Base-by-base conservation (phyloP, 2,329 filamentous ascomycete species). In the Passalora sequoiae region DNA sequence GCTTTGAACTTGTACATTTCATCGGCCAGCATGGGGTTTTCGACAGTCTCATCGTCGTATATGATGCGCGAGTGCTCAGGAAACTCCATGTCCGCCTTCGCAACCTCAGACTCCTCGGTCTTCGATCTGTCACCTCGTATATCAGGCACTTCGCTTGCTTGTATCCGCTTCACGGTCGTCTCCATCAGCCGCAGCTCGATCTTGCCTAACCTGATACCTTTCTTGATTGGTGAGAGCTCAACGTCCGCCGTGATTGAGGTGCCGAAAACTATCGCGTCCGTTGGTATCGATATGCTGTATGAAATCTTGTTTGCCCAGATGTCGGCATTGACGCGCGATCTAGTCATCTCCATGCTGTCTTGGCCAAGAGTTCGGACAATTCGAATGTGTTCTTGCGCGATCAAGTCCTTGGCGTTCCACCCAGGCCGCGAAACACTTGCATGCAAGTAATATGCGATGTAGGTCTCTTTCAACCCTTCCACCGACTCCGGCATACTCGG, bases 301-400 rank as follows among this genome's bases (percentile, higher is more conserved):
- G 94, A 87, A 57, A 97, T 79, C 72, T 98, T 98, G 71, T 95
- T 92, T 4, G 89, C 86, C 92, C 92, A 98, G 51, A 94, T 85
- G 61, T 96, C 96, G 66, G 96, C 89, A 52, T 97, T 89, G 51
- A 64, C 59, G 28, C 63, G 50, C 32, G 58, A 64, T 38, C 69
- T 64, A 48, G 70, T 66, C 44, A 66, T 68, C 49, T 73, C 70
- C 87, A 96, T 92, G 36, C 88, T 84, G 66, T 97, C 70, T 50
- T 64, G 66, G 4, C 69, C 69, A 40, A 74, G 59, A 10, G 71
- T 73, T 32, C 71, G 60, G 36, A 74, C 70, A 16, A 74, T 65
- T 38, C 71, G 63, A 40, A 74, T 69, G 50, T 74, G 71, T 52
- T 91, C 91, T 63, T 83, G 83, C 24, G 86, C 78, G 55, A 86